Conservation (phyloP, 2,329 filamentous ascomycete genomes). For the Diplodia sapinea region DNA sequence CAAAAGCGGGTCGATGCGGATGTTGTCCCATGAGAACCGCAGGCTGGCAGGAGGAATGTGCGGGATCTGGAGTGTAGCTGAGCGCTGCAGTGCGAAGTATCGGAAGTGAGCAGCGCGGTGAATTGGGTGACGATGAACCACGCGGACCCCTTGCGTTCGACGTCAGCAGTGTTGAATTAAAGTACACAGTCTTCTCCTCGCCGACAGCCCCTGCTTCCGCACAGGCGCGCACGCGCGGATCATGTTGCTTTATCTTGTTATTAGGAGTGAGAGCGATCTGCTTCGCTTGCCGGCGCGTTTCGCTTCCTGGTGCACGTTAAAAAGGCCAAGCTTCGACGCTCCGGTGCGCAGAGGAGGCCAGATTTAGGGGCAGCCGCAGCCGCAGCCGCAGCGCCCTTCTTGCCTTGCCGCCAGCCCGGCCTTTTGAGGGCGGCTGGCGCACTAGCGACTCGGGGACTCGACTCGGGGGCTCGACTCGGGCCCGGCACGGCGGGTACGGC, state of each 20-base stretch:
- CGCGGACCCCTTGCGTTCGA: constrained; percentile 14
- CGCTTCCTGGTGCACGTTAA: constrained; percentile 23
- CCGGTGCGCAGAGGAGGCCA: not conserved
- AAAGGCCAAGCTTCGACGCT: not conserved
- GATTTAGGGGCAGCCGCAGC: constrained; percentile 8
- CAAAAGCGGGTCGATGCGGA: not conserved
- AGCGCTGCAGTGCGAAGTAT: not conserved
- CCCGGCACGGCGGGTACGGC: constrained; percentile 5
- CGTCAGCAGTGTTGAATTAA: constrained; percentile 11
- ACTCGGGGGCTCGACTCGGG: constrained; percentile 2
- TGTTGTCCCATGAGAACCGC: constrained; percentile 8
- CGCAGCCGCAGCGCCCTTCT: not conserved
- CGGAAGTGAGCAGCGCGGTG: not conserved
- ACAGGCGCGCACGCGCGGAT: constrained; percentile 18
- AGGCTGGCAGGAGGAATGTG: constrained; percentile 19
- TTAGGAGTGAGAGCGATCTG: constrained; percentile 22
- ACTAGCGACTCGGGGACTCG: constrained; percentile 9
- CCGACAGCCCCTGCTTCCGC: constrained; percentile 24
- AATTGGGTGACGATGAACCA: not conserved
- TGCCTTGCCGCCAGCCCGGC: not conserved
- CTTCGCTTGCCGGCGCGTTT: constrained; percentile 23
- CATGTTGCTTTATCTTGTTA: constrained; percentile 20
- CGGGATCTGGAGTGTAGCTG: not conserved
- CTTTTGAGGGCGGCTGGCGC: constrained; percentile 3
- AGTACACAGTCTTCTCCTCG: constrained; percentile 15